These are phyloP conservation scores for Rosa chinensis DNA, from an alignment of 306 rosid genomes.

Conservation along the genomic window DNA sequence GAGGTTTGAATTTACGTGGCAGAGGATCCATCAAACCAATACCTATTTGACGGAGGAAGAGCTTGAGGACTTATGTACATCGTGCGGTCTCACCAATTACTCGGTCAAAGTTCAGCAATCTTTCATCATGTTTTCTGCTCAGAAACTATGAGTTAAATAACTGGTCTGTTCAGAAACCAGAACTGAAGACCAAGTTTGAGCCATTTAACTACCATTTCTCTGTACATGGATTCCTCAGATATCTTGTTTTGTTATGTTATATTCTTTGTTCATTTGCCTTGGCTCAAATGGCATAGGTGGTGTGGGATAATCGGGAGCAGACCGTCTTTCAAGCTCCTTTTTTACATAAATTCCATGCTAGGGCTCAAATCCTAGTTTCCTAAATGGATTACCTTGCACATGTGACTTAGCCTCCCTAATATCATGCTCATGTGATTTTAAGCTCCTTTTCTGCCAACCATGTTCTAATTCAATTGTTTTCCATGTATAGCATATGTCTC, in stretches of 20 bases:
- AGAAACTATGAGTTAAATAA: slow-evolving; percentile 43
- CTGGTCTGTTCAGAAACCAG: background rate
- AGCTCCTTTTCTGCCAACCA: too few relatives aligned
- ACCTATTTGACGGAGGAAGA: slow-evolving; percentile 58
- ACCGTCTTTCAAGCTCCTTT: too few relatives aligned
- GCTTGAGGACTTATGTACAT: slow-evolving; percentile 65
- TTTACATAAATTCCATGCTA: too few relatives aligned
- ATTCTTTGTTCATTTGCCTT: background rate
- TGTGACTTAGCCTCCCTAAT: too few relatives aligned
- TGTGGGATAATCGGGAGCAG: too few relatives aligned
- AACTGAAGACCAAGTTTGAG: slow-evolving; percentile 17
- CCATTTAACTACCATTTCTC: background rate
- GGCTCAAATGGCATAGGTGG: background rate
- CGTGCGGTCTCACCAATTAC: slow-evolving; percentile 81
- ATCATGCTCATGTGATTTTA: too few relatives aligned
- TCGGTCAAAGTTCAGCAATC: slow-evolving; percentile 61
- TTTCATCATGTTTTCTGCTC: slow-evolving; percentile 76
- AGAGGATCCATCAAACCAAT: slow-evolving; percentile 48
- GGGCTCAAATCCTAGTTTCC: too few relatives aligned
- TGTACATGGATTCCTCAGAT: slow-evolving; percentile 9
- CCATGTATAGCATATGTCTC: too few relatives aligned
- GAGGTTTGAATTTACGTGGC: slow-evolving; percentile 17
- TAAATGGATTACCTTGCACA: too few relatives aligned
- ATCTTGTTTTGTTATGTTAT: slow-evolving; percentile 15
- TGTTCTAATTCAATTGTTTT: too few relatives aligned